phyloP scores from a whole-genome alignment of 768 basidiomycete genomes.

The Lactarius trivialis region DNA sequence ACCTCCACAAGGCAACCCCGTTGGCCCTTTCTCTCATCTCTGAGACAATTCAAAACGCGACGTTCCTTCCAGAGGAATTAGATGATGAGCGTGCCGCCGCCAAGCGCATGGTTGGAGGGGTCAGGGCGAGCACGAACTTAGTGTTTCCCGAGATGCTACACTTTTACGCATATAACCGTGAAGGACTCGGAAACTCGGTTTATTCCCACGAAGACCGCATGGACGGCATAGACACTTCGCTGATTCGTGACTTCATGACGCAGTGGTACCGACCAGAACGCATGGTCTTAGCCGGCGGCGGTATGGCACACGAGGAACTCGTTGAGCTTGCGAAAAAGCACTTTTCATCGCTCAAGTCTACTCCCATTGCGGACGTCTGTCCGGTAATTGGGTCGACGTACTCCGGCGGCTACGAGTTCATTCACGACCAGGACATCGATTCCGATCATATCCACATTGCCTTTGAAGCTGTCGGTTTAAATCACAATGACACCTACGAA shows the following conservation, averaged over 20 bases:
- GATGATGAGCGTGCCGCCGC: constrained; percentile 81
- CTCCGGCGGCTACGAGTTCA: constrained; percentile 76
- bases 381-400: constrained; percentile 42
- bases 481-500: constrained; percentile 87
- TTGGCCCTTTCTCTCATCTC: constrained; percentile 83
- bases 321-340: constrained; percentile 80
- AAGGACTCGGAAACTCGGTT: constrained; percentile 83
- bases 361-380: constrained; percentile 24
- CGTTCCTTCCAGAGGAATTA: constrained; percentile 72
- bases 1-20: constrained; percentile 78
- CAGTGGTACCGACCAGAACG: constrained; percentile 91
- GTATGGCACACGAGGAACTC: constrained; percentile 83
- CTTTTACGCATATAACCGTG: constrained; percentile 69
- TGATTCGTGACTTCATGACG: constrained; percentile 57
- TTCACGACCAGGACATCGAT: constrained; percentile 54
- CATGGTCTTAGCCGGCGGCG: constrained; percentile 93
- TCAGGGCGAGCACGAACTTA: constrained; percentile 86
- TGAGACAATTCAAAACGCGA: constrained; percentile 80
- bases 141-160: constrained; percentile 90
- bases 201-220: constrained; percentile 85
- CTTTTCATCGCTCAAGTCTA: constrained; percentile 60
- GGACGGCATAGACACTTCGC: constrained; percentile 50
- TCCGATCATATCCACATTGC: constrained; percentile 92
- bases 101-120: constrained; percentile 84
- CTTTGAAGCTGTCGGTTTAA: constrained; percentile 86